These are phyloP conservation scores for Rhexocercosporidium sp. DNA, from an alignment of 2,329 filamentous ascomycete genomes.

Conservation along the genomic window DNA sequence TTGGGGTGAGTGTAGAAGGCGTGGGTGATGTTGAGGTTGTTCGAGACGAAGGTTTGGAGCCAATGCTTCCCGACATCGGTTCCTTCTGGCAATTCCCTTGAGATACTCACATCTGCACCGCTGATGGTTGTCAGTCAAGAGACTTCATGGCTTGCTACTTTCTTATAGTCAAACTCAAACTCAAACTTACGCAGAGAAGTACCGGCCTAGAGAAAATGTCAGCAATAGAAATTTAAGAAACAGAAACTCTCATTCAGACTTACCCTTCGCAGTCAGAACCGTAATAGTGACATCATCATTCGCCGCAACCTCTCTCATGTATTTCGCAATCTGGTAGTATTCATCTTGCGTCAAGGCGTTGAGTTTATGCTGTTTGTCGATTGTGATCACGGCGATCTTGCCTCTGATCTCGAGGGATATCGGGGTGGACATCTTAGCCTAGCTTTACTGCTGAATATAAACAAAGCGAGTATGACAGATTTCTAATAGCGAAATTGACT, in stretches of 20 bases:
- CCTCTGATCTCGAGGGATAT: constrained; percentile 63
- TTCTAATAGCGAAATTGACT: no score
- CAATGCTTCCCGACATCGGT: constrained; percentile 55
- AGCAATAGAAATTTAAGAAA: background rate
- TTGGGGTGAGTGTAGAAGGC: constrained; percentile 94
- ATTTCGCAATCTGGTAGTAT: constrained; percentile 78
- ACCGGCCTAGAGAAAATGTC: constrained; percentile 47
- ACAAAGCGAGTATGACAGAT: background rate
- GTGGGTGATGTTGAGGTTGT: constrained; percentile 88
- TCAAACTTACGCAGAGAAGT: constrained; percentile 80
- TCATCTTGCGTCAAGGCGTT: constrained; percentile 75
- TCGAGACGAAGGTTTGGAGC: constrained; percentile 75
- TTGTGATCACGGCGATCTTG: constrained; percentile 81
- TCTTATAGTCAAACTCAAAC: background rate
- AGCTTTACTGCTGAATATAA: background rate
- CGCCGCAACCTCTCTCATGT: constrained; percentile 77
- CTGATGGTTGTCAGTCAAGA: constrained; percentile 49
- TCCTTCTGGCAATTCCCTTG: constrained; percentile 48
- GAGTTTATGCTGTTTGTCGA: constrained; percentile 85
- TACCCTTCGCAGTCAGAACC: constrained; percentile 79
- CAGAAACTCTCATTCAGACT: constrained; percentile 45
- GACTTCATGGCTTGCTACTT: background rate
- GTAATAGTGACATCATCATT: constrained; percentile 85
- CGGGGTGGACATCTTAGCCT: constrained; percentile 33
- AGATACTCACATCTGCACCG: constrained; percentile 76